Evolutionary conservation across 164 flowering plant genomes (phyloP).

Genomic region (Hamamelis virginiana): DNA sequence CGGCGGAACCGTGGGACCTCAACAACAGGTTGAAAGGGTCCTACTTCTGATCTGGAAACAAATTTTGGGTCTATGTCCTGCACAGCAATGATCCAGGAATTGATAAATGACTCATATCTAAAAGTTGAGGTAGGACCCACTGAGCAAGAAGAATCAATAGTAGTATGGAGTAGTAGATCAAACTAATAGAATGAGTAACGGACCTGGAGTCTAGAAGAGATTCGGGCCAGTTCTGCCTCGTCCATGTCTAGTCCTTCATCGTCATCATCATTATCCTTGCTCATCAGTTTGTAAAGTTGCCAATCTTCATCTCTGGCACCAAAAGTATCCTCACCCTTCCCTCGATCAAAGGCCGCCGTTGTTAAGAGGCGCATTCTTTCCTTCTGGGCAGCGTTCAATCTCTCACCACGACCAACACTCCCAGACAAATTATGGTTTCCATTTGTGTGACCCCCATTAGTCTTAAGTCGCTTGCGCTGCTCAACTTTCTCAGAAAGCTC

Average conservation of each 20-base stretch:
- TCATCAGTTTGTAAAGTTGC: slow-evolving; percentile 96
- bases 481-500: slow-evolving; percentile 85
- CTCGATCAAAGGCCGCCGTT: slow-evolving; percentile 96
- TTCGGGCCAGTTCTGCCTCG: slow-evolving; percentile 73
- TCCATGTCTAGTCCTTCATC: slow-evolving; percentile 78
- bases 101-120: neutral
- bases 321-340: slow-evolving; percentile 99
- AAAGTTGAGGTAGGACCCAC: neutral
- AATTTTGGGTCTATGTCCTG: slow-evolving; percentile 92
- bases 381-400: slow-evolving; percentile 88
- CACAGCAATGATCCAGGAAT: slow-evolving; percentile 3
- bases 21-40: slow-evolving; percentile 32
- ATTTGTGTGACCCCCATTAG: slow-evolving; percentile 67
- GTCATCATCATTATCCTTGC: slow-evolving; percentile 90
- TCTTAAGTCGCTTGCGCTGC: slow-evolving; percentile 82
- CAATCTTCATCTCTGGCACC: slow-evolving; percentile 97
- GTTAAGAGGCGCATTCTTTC: slow-evolving; percentile 98
- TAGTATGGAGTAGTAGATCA: neutral
- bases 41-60: slow-evolving; percentile 52
- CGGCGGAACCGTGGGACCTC: slow-evolving; percentile 76
- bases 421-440: slow-evolving; percentile 65
- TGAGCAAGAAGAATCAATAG: neutral
- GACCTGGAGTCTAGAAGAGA: slow-evolving; percentile 83
- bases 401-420: slow-evolving; percentile 98
- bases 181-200: slow-evolving; percentile 6